A percentile compares a stretch with the other conserved stretches of the same genome.
These are phyloP conservation scores for Ophiostoma himal-ulmi DNA, from an alignment of 2,329 filamentous ascomycete species.

Conservation along the genomic window DNA sequence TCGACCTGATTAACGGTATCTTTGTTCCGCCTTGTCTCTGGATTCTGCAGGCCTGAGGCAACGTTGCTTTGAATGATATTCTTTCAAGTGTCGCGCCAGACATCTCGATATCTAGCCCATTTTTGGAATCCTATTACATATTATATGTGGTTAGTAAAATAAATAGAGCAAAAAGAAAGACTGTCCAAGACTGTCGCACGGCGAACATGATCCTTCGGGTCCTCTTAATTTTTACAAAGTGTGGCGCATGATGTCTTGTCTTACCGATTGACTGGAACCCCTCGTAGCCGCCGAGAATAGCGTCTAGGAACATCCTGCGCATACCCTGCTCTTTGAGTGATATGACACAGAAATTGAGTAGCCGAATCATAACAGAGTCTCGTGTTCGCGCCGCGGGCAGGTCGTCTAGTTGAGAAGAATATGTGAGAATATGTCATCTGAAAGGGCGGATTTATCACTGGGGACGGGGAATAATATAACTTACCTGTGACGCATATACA, in stretches of 20 bases:
- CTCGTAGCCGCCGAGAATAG: constrained; percentile 45
- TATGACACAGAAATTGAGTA: constrained; percentile 49
- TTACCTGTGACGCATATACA: constrained; percentile 54
- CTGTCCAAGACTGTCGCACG: too few species aligned
- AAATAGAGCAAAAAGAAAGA: not conserved
- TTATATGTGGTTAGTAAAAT: not conserved
- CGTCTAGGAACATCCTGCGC: constrained; percentile 51
- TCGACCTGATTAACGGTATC: not conserved
- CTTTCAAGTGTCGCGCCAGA: constrained; percentile 5
- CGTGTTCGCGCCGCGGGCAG: constrained; percentile 40
- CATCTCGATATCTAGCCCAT: constrained; percentile 15
- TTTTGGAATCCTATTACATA: constrained; percentile 11
- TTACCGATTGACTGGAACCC: constrained; percentile 49
- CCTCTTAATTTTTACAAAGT: not conserved
- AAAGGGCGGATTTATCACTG: not conserved
- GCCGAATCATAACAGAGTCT: constrained; percentile 47
- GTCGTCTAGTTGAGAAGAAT: constrained; percentile 35
- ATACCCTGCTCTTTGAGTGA: constrained; percentile 45
- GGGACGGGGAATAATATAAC: constrained; percentile 25
- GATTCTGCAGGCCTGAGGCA: not conserved
- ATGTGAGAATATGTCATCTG: not conserved
- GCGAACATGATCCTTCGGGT: not conserved
- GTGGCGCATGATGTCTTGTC: constrained; percentile 22
- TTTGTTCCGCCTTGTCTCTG: not conserved
- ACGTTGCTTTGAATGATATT: not conserved